A percentile compares a stretch with the other conserved stretches of the same genome.
Conservation (phyloP, 768 basidiomycete genomes). For the Inosperma sp. region DNA sequence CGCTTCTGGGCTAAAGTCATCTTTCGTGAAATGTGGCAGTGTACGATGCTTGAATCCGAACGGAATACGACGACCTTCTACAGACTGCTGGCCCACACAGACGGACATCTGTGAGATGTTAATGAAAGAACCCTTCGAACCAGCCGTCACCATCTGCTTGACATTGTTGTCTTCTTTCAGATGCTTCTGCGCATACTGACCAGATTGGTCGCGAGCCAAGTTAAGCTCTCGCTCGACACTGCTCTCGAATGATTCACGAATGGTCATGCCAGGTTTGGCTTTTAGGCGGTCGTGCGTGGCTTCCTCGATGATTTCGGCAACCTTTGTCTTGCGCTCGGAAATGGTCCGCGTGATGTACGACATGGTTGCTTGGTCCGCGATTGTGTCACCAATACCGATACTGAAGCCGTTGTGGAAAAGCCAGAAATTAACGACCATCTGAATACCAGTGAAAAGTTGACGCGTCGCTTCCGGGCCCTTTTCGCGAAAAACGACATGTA, state of each 20-base stretch:
- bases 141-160: conserved; percentile 99
- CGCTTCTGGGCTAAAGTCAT: conserved; percentile 96
- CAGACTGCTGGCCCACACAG: too few species aligned
- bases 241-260: conserved; percentile 97
- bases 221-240: conserved; percentile 88
- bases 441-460: conserved; percentile 86
- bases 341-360: conserved; percentile 78
- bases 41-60: conserved; percentile 97
- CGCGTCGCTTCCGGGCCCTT: conserved; percentile 91
- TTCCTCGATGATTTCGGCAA: conserved; percentile 70
- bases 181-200: conserved; percentile 92
- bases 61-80: conserved; percentile 96
- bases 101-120: conserved; percentile 99
- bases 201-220: conserved; percentile 89
- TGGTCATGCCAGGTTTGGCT: conserved; percentile 94
- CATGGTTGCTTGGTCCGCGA: conserved; percentile 90
- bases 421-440: conserved; percentile 97
- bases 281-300: conserved; percentile 86
- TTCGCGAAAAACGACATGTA: conserved; percentile 96
- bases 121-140: conserved; percentile 98
- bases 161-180: conserved; percentile 99
- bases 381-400: conserved; percentile 98
- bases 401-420: conserved; percentile 98
- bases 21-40: conserved; percentile 95
- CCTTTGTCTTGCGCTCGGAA: conserved; percentile 70